Percentiles rank a stretch among this genome's conserved stretches.
Conservation (phyloP, 2,329 filamentous ascomycete species). For the Triangularia verruculosa region DNA sequence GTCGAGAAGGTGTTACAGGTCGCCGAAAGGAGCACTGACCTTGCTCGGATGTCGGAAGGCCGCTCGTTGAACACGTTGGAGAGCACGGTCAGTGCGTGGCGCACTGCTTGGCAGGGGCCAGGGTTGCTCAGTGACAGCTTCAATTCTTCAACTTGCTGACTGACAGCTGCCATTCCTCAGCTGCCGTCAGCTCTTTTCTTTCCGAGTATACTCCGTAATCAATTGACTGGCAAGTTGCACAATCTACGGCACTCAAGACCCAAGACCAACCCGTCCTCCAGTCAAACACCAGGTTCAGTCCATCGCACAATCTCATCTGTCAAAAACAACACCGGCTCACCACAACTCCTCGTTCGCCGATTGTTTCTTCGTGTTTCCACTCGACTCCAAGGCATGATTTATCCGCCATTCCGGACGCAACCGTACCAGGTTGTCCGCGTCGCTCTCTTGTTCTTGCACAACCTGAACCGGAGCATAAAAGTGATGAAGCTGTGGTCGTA, state of each 20-base stretch:
- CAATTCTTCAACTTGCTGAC: not conserved
- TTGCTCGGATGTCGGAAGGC: not conserved
- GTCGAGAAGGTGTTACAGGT: constrained; percentile 18
- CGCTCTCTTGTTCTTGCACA: not conserved
- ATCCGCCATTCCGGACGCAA: not conserved
- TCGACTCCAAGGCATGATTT: not conserved
- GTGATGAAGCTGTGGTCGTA: constrained; percentile 16
- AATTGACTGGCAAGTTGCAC: not conserved
- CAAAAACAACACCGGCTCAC: constrained; percentile 12
- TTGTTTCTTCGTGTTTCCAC: constrained; percentile 15
- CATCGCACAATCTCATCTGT: not conserved
- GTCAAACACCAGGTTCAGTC: not conserved
- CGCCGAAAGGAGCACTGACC: constrained; percentile 15
- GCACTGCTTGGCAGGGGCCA: constrained; percentile 6
- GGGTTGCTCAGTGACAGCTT: not conserved
- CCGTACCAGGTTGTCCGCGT: constrained; percentile 11
- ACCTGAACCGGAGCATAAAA: constrained; percentile 16
- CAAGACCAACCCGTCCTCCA: not conserved
- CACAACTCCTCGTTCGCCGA: not conserved
- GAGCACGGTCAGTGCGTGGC: not conserved
- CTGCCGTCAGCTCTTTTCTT: not conserved
- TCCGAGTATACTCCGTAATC: not conserved
- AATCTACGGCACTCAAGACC: not conserved
- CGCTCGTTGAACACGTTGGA: not conserved
- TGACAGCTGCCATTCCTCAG: not conserved